Percentiles rank a stretch among this genome's conserved stretches.
Conservation (phyloP, 2,329 filamentous ascomycete genomes). For the Fusarium nygamai region DNA sequence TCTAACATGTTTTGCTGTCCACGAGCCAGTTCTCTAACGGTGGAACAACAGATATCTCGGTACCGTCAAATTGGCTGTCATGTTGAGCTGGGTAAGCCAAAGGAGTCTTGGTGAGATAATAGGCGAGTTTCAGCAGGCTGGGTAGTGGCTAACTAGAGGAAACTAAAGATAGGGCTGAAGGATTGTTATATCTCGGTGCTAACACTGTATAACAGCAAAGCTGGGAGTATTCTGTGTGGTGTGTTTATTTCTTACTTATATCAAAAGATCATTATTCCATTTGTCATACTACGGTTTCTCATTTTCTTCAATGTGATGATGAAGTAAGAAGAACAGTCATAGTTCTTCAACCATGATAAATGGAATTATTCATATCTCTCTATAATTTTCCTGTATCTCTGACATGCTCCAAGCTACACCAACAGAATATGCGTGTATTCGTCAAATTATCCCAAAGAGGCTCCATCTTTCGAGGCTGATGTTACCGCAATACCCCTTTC, state of each 20-base stretch:
- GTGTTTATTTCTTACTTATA: not conserved
- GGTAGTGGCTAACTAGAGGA: not conserved
- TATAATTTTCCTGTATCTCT: not conserved
- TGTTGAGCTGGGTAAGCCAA: no score
- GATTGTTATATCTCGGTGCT: no score
- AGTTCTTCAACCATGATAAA: not conserved
- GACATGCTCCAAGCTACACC: not conserved
- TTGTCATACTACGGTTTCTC: not conserved
- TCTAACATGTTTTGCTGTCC: not conserved
- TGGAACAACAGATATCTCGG: not conserved
- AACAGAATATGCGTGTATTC: not conserved
- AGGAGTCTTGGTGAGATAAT: not conserved
- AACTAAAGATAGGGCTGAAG: not conserved
- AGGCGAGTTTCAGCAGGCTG: not conserved
- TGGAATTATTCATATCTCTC: not conserved
- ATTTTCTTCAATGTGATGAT: not conserved
- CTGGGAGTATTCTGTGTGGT: accelerated
- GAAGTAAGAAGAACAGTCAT: not conserved
- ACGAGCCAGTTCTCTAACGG: not conserved
- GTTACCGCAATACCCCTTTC: not conserved
- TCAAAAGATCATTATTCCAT: not conserved
- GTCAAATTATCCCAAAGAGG: not conserved
- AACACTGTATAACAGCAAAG: not conserved
- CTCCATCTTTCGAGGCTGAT: not conserved
- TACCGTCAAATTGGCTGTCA: not conserved